A percentile compares a stretch with the other conserved stretches of the same genome.
Conservation (phyloP, 176 grass and related monocot species). For the Triticum monococcum region DNA sequence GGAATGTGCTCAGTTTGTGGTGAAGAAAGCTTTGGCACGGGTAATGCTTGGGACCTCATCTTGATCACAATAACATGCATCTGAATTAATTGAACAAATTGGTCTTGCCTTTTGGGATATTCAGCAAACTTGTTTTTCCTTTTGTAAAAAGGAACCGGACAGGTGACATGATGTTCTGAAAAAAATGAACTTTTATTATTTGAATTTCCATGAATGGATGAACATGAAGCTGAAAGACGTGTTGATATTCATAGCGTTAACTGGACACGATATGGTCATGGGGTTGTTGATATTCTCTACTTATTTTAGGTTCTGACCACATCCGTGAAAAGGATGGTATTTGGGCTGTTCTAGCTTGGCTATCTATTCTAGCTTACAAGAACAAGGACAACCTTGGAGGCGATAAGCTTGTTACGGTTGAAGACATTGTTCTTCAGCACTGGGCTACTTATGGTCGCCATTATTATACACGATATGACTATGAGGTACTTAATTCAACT, state of each 20-base stretch:
- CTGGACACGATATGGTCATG: background rate
- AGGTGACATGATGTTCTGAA: background rate
- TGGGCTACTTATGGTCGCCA: conserved; percentile 96
- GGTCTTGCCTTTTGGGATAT: background rate
- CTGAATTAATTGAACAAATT: background rate
- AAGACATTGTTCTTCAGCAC: conserved; percentile 92
- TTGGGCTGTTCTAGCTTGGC: conserved; percentile 99
- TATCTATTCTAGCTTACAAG: conserved; percentile 95
- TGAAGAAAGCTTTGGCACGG: conserved; percentile 99
- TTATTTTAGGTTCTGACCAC: conserved; percentile 83
- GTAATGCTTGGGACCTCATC: conserved; percentile 35
- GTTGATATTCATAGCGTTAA: background rate
- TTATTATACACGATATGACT: conserved; percentile 98
- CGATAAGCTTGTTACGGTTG: conserved; percentile 76
- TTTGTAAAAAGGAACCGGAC: background rate
- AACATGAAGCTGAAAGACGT: background rate
- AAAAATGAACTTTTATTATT: background rate
- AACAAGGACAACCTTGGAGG: conserved; percentile 90
- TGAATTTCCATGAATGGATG: background rate
- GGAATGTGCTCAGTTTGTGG: conserved; percentile 95
- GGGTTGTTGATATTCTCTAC: conserved; percentile 21
- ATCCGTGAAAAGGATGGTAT: conserved; percentile 99
- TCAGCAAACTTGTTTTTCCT: background rate
- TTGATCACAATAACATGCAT: background rate
- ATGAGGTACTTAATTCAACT: conserved; percentile 57